A percentile compares a stretch with the other conserved stretches of the same genome.
phyloP scores from a whole-genome alignment of 2,329 filamentous ascomycete species.

The Apiospora sp. region DNA sequence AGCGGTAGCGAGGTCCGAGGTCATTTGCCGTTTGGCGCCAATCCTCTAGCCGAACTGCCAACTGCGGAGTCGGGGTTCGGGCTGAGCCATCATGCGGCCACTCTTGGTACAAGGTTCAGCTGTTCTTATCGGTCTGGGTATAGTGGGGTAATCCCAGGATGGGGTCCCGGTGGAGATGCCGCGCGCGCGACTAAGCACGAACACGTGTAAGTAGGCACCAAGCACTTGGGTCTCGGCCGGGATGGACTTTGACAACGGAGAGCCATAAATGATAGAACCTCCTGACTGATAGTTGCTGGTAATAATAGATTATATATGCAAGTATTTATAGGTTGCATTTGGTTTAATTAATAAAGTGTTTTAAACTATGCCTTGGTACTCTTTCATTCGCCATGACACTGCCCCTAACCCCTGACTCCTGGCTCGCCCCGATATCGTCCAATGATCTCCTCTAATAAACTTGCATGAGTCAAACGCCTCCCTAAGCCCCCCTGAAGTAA shows the following conservation, averaged over 20 bases:
- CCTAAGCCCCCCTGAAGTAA: neutral
- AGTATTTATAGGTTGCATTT: too few relatives aligned
- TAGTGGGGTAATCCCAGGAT: neutral
- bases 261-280: neutral
- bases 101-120: neutral
- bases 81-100: constrained; percentile 5
- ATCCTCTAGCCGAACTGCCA: neutral
- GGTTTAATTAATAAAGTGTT: neutral
- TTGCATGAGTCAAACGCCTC: neutral
- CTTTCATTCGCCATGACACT: neutral
- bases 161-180: neutral
- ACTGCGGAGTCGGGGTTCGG: neutral
- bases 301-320: neutral
- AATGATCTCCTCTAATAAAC: neutral
- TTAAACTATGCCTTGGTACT: neutral
- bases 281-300: neutral
- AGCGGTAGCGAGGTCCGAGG: neutral
- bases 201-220: neutral
- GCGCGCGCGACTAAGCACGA: neutral
- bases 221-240: neutral
- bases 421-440: neutral
- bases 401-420: constrained; percentile 6
- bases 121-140: neutral
- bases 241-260: neutral
- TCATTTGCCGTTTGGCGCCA: neutral